phyloP scores from a whole-genome alignment of 495 filamentous ascomycete genomes.

The Aspergillus coremiiformis region DNA sequence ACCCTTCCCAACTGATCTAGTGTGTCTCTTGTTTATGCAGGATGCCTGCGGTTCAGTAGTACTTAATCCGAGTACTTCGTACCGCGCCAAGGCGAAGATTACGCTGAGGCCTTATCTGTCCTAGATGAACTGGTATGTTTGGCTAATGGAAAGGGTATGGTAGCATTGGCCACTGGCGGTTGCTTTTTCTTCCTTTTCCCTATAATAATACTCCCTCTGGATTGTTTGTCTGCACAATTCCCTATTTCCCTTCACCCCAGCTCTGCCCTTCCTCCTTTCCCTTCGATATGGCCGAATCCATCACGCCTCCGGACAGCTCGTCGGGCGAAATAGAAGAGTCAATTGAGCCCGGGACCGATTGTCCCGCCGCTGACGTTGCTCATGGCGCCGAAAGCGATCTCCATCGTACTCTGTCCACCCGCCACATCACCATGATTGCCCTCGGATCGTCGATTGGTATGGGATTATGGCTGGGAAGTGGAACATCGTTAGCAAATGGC shows the following conservation, averaged over 20 bases:
- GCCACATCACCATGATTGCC: constrained; percentile 30
- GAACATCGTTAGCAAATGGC: constrained; percentile 18
- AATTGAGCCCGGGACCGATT: neutral
- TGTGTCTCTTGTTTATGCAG: neutral
- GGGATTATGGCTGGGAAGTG: constrained; percentile 22
- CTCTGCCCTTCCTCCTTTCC: neutral
- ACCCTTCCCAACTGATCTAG: neutral
- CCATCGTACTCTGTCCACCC: constrained; percentile 21
- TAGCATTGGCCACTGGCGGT: neutral
- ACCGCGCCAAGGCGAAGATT: neutral
- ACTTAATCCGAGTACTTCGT: neutral
- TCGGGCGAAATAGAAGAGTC: constrained; percentile 6
- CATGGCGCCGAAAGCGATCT: constrained; percentile 24
- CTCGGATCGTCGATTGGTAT: constrained; percentile 29
- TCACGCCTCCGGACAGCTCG: neutral
- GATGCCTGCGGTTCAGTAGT: neutral
- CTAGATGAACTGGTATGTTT: neutral
- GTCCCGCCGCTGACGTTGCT: constrained; percentile 2
- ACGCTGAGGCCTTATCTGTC: neutral
- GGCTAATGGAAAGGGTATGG: neutral
- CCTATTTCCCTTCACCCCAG: neutral
- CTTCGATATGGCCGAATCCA: neutral
- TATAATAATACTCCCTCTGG: neutral
- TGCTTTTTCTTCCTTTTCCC: neutral
- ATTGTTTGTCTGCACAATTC: neutral